Evolutionary conservation across 2,329 filamentous ascomycete species (phyloP).

Genomic region (Rhexocercosporidium sp.): DNA sequence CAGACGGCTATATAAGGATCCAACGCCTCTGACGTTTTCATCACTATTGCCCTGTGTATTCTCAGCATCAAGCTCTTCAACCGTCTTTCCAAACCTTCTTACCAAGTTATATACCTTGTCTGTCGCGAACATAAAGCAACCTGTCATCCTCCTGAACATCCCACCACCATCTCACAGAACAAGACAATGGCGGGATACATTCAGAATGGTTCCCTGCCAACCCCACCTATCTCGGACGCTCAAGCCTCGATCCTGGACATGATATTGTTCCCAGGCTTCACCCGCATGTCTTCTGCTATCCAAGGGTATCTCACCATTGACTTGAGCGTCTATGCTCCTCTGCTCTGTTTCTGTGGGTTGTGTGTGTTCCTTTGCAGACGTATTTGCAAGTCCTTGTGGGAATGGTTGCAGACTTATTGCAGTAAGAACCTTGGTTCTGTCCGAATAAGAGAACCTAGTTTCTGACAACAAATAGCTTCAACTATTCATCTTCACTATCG

Average conservation of each 20-base stretch:
- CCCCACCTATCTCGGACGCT: background rate
- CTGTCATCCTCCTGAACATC: background rate
- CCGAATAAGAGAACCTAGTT: slow-evolving; percentile 15
- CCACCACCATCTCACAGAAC: background rate
- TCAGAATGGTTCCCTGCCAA: slow-evolving; percentile 38
- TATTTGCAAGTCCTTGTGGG: slow-evolving; percentile 51
- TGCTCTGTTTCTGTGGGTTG: slow-evolving; percentile 56
- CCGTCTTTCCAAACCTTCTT: background rate
- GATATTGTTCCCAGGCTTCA: background rate
- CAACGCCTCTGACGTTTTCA: no score
- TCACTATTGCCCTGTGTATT: no score
- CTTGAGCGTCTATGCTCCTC: slow-evolving; percentile 63
- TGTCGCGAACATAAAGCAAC: background rate
- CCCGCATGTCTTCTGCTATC: slow-evolving; percentile 48
- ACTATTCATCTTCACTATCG: slow-evolving; percentile 35
- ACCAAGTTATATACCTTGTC: background rate
- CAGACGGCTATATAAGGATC: no score
- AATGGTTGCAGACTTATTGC: slow-evolving; percentile 48
- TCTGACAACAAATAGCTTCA: slow-evolving; percentile 26
- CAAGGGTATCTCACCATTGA: slow-evolving; percentile 63
- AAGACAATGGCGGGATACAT: slow-evolving; percentile 6
- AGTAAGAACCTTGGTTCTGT: slow-evolving; percentile 20
- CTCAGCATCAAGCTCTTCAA: no score
- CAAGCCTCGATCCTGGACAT: slow-evolving; percentile 9
- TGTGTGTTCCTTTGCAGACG: slow-evolving; percentile 56